A percentile compares a stretch with the other conserved stretches of the same genome.
phyloP scores from a whole-genome alignment of 176 grass and related monocot species.

The Aechmea fasciata region DNA sequence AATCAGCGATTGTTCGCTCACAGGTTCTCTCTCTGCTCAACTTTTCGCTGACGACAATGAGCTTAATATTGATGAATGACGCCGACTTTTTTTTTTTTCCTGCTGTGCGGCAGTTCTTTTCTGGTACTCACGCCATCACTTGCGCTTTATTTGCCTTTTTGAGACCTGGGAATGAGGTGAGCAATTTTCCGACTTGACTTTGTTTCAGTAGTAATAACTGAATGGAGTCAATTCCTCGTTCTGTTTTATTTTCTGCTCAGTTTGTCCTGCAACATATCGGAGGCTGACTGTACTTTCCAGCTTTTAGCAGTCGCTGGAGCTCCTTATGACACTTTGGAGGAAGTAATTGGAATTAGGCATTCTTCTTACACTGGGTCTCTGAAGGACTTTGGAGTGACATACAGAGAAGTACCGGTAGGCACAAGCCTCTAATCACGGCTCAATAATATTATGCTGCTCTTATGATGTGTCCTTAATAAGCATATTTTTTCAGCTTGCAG shows the following conservation, averaged over 20 bases:
- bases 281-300: conserved; percentile 22
- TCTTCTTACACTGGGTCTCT: conserved; percentile 63
- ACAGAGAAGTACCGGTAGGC: conserved; percentile 64
- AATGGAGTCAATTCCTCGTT: conserved; percentile 1
- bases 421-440: neutral
- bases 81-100: neutral
- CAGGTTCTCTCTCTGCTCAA: conserved; percentile 32
- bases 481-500: conserved; percentile 50
- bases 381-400: conserved; percentile 71
- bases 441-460: conserved; percentile 1
- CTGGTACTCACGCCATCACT: conserved; percentile 79
- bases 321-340: conserved; percentile 80
- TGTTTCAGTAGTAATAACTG: neutral
- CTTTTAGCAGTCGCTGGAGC: conserved; percentile 70
- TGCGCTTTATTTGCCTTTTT: conserved; percentile 83
- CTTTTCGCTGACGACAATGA: neutral
- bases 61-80: conserved; percentile 1
- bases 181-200: neutral
- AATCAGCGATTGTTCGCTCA: conserved; percentile 84
- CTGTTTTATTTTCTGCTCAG: neutral
- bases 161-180: conserved; percentile 76
- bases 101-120: conserved; percentile 55
- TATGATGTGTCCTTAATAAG: neutral
- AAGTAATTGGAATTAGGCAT: conserved; percentile 85
- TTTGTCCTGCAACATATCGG: neutral